Evolutionary conservation across 1,284 basidiomycete species (phyloP).

Genomic region (Trametes pubescens): DNA sequence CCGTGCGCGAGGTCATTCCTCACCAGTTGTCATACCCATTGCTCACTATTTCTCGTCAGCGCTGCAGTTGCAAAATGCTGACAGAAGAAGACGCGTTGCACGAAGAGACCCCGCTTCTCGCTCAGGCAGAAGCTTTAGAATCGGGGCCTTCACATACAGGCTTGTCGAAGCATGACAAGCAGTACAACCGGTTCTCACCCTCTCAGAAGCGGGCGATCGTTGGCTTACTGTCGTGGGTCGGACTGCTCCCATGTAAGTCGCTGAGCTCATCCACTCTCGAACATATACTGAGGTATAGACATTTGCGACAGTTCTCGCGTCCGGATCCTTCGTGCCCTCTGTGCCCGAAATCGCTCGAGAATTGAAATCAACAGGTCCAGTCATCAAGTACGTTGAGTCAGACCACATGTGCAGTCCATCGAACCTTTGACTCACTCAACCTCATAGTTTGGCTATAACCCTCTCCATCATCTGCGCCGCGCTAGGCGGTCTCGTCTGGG

Average conservation of each 20-base stretch:
- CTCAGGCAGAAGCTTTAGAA: background rate
- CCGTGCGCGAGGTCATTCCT: too few species aligned
- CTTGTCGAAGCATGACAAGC: slow-evolving; percentile 25
- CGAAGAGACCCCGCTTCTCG: slow-evolving; percentile 34
- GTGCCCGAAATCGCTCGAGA: slow-evolving; percentile 74
- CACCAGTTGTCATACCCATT: too few species aligned
- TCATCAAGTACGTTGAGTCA: slow-evolving; percentile 58
- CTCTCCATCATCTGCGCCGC: slow-evolving; percentile 46
- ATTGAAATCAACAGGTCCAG: slow-evolving; percentile 58
- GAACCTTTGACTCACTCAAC: slow-evolving; percentile 2
- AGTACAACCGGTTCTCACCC: slow-evolving; percentile 35
- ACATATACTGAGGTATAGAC: background rate
- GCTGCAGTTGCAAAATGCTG: slow-evolving; percentile 4
- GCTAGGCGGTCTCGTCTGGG: slow-evolving; percentile 12
- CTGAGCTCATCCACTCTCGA: background rate
- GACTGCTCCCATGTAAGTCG: slow-evolving; percentile 58
- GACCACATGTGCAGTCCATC: background rate
- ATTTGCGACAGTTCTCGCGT: slow-evolving; percentile 62
- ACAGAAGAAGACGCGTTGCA: slow-evolving; percentile 33
- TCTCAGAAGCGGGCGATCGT: slow-evolving; percentile 57
- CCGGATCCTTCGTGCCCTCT: slow-evolving; percentile 72
- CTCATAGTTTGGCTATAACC: slow-evolving; percentile 53
- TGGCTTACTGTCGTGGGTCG: slow-evolving; percentile 58
- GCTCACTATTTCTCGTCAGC: too few species aligned
- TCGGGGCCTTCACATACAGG: slow-evolving; percentile 8